A percentile compares a stretch with the other conserved stretches of the same genome.
Conservation (phyloP, 2,329 filamentous ascomycete genomes). For the Venturia asperata region DNA sequence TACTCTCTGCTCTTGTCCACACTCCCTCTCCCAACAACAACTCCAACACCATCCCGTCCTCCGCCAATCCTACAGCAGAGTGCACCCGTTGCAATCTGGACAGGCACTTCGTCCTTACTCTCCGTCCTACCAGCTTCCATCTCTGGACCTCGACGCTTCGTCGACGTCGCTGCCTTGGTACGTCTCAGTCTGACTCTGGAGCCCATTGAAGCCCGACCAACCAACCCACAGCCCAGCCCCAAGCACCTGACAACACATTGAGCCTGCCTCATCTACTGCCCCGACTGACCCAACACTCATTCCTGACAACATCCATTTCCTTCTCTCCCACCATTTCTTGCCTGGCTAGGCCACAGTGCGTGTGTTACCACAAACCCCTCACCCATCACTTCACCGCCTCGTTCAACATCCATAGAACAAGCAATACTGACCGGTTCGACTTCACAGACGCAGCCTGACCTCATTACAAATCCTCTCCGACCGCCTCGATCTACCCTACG, state of each 20-base stretch:
- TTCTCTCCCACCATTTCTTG: background rate
- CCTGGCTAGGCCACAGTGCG: background rate
- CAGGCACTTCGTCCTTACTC: background rate
- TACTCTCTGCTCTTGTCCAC: background rate
- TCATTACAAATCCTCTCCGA: background rate
- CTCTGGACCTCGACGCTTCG: background rate
- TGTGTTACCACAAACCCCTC: background rate
- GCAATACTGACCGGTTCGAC: conserved; percentile 1
- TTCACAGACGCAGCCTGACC: conserved; percentile 1
- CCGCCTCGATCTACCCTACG: too few species aligned
- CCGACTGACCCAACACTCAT: background rate
- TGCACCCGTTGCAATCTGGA: background rate
- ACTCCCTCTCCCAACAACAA: background rate
- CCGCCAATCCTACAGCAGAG: background rate
- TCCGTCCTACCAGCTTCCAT: background rate
- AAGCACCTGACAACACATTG: background rate
- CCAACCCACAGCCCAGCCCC: background rate
- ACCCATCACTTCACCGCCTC: background rate
- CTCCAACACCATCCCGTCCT: background rate
- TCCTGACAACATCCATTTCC: background rate
- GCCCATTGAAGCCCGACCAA: conserved; percentile 1
- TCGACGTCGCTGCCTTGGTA: background rate
- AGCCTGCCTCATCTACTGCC: background rate
- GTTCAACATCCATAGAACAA: background rate
- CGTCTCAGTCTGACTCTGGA: background rate